Evolutionary conservation across 228 moss, liverwort and hornwort genomes (phyloP), one percentile per base, ranked within the genome.

Genomic region (Sphagnum fallax): DNA sequence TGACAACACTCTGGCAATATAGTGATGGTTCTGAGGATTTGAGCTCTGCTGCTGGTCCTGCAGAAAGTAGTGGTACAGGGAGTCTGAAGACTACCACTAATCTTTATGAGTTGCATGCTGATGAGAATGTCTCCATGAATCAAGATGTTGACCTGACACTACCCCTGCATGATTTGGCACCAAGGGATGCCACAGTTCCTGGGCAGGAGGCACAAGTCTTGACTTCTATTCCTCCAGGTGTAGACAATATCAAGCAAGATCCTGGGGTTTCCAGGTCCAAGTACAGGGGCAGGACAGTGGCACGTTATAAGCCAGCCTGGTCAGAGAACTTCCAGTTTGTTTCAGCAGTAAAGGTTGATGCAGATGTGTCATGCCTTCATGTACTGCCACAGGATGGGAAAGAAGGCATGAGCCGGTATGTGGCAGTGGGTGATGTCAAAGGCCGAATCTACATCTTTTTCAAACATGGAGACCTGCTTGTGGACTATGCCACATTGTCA

Each of bases 271-370:
- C 16, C 16, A 16, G 16, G 16, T 16, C 16, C 16, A 16, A 16
- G 16, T 16, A 16, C 16, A 16, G 16, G 16, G 83, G 86, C 16
- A 86, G 89, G 80, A 88, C 88, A 50, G 76, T 96, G 60, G 93
- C 89, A 10, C 84, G 93, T 7, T 96, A 96, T 14, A 92, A 81
- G 77, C 93, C 96, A 63, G 91, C 96, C 5, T 96, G 96, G 96
- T 70, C 88, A 62, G 96, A 93, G 66, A 84, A 93, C 71, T 93
- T 96, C 80, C 91, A 92, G 67, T 91, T 96, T 71, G 74, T 93
- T 53, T 93, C 93, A 9, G 96, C 96, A 48, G 91, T 96, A 57
- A 96, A 96, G 77, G 88, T 96, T 69, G 82, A 93, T 60, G 83
- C 81, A 1, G 91, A 91, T 58, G 91, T 96, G 48, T 91, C 96